Conservation (phyloP, 805 yeast species). For the Metschnikowia arizonensis region DNA sequence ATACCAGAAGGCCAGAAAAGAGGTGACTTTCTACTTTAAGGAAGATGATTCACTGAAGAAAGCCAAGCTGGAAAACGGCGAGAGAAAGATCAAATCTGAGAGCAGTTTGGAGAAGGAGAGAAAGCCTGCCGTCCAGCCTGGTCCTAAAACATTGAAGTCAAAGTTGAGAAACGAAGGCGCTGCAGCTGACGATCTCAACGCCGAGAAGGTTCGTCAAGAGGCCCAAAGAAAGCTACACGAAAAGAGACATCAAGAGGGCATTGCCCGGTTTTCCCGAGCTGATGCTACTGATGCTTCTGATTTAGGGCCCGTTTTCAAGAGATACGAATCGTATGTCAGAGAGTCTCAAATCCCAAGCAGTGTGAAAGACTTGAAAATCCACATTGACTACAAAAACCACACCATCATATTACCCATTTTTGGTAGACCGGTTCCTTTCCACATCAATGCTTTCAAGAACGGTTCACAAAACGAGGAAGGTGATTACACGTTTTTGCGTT, state of each 20-base stretch:
- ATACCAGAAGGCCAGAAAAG: conserved; percentile 66
- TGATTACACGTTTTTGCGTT: conserved; percentile 82
- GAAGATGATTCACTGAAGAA: conserved; percentile 52
- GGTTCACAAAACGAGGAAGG: conserved; percentile 97
- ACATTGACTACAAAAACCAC: conserved; percentile 83
- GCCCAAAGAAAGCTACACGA: conserved; percentile 81
- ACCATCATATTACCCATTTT: conserved; percentile 85
- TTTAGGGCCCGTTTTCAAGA: conserved; percentile 71
- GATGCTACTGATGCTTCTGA: conserved; percentile 65
- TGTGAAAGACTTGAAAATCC: conserved; percentile 79
- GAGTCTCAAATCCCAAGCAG: conserved; percentile 86
- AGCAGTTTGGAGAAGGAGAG: conserved; percentile 33
- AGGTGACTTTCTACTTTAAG: conserved; percentile 80
- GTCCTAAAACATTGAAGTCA: conserved; percentile 69
- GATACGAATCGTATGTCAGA: conserved; percentile 89
- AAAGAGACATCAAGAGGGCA: conserved; percentile 81
- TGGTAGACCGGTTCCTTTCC: conserved; percentile 98
- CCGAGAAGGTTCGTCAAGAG: conserved; percentile 75
- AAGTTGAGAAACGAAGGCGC: conserved; percentile 74
- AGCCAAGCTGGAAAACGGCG: conserved; percentile 17
- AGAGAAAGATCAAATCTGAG: conserved; percentile 34
- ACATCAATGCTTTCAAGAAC: conserved; percentile 87
- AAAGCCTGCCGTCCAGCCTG: conserved; percentile 28
- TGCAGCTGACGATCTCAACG: conserved; percentile 60
- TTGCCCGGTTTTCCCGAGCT: conserved; percentile 73